Base-by-base conservation (phyloP, 805 yeast genomes). In the Candida montana region DNA sequence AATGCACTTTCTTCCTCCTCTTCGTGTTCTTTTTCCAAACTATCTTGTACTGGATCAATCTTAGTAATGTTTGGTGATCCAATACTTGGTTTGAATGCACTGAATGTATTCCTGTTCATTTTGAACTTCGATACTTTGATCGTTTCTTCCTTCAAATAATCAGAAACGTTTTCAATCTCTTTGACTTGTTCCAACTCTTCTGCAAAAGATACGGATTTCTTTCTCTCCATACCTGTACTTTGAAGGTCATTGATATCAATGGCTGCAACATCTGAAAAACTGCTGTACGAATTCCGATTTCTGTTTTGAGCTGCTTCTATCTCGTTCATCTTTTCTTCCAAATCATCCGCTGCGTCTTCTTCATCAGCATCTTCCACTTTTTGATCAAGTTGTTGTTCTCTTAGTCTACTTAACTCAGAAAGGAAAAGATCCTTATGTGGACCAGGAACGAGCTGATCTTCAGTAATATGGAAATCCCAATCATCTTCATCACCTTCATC, bases 141-240 rank as follows among this genome's bases (percentile, higher is more conserved):
- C 4, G 28, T 48, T 34, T 57, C 52, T 13, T 61, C 51, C 47
- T 58, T 69, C 46, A 76, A 52, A 29, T 68, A 68, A 24, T 68
- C 69, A 53, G 81, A 76, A 3, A 78, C 65, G 48, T 77, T 74
- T 37, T 76, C 83, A 36, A 82, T 68, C 42, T 77, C 79, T 46
- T 79, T 80, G 10, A 83, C 72, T 20, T 41, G 35, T 34, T 79
- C 75, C 26, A 79, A 64, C 2, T 62, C 62, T 2, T 59, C 58
- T 0, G 79, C 68, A 61, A 81, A 82, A 15, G 70, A 58, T 9
- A 82, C 87, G 2, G 73, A 60, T 50, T 77, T 78, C 47, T 66
- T 66, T 31, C 18, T 28, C 24, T 42, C 45, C 9, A 21, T n/a
- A n/a, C n/a, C n/a, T n/a, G n/a, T n/a, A n/a, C n/a, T n/a, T n/a